A percentile compares a stretch with the other conserved stretches of the same genome.
Evolutionary conservation across 257 asterid genomes (phyloP).

Genomic region (Fraxinus excelsior): DNA sequence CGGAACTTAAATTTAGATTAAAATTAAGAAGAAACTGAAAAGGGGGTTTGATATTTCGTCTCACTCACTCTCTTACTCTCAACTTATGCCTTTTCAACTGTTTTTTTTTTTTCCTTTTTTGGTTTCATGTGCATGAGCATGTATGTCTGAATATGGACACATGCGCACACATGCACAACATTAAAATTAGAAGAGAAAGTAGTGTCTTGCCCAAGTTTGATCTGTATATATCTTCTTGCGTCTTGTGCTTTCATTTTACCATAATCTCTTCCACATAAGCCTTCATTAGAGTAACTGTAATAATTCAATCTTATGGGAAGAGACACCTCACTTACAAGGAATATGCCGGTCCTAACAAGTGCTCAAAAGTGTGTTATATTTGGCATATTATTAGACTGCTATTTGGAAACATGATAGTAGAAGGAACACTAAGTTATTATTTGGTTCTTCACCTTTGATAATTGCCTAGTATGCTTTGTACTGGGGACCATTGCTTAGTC

Average conservation of each 20-base stretch:
- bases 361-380: background rate
- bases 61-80: background rate
- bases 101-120: background rate
- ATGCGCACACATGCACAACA: background rate
- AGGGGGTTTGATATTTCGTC: background rate
- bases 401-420: background rate
- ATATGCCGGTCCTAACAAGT: background rate
- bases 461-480: background rate
- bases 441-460: background rate
- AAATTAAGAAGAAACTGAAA: background rate
- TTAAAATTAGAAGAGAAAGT: background rate
- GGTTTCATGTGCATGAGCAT: background rate
- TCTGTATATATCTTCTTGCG: background rate
- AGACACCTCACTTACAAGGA: background rate
- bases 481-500: background rate
- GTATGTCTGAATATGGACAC: background rate
- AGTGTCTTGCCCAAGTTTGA: background rate
- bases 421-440: background rate
- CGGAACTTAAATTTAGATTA: background rate
- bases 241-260: background rate
- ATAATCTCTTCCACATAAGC: background rate
- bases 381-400: background rate
- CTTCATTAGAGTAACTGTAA: background rate
- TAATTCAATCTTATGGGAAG: background rate
- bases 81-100: background rate